phyloP scores from a whole-genome alignment of 148 eudicot species.

The Bassia scoparia region DNA sequence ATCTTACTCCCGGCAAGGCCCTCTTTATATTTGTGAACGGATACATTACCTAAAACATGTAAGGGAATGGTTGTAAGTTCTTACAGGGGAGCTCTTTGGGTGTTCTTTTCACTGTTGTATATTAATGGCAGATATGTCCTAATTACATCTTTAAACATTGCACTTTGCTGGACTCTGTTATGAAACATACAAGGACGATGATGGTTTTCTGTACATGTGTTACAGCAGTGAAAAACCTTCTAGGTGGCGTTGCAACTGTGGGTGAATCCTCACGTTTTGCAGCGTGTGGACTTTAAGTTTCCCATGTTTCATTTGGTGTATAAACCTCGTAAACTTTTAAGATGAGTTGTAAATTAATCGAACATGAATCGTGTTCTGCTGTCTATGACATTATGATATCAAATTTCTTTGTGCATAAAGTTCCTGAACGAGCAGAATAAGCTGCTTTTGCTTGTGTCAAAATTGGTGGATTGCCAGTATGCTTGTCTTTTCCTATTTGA shows the following conservation, averaged over 20 bases:
- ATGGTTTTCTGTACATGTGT: slow-evolving; percentile 89
- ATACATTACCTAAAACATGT: slow-evolving; percentile 85
- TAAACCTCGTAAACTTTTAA: neutral
- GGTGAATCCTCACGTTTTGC: neutral
- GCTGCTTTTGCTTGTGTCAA: no score
- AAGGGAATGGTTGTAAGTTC: slow-evolving; percentile 4
- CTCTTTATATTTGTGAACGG: slow-evolving; percentile 78
- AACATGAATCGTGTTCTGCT: neutral
- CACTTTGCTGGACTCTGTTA: slow-evolving; percentile 75
- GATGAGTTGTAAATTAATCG: slow-evolving; percentile 15
- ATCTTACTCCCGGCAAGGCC: slow-evolving; percentile 77
- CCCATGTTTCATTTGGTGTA: slow-evolving; percentile 6
- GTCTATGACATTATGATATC: neutral
- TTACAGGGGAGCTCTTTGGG: no score
- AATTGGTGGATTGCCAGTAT: no score
- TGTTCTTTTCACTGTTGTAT: neutral
- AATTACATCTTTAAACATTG: slow-evolving; percentile 4
- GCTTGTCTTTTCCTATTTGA: no score
- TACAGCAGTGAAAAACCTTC: slow-evolving; percentile 94
- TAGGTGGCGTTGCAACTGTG: slow-evolving; percentile 39
- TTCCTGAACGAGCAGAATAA: no score
- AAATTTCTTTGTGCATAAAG: neutral
- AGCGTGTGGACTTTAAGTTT: neutral
- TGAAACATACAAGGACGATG: slow-evolving; percentile 81
- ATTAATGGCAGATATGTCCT: neutral